These are phyloP conservation scores for Thelonectria rubi DNA, from an alignment of 2,329 filamentous ascomycete genomes.

Conservation along the genomic window DNA sequence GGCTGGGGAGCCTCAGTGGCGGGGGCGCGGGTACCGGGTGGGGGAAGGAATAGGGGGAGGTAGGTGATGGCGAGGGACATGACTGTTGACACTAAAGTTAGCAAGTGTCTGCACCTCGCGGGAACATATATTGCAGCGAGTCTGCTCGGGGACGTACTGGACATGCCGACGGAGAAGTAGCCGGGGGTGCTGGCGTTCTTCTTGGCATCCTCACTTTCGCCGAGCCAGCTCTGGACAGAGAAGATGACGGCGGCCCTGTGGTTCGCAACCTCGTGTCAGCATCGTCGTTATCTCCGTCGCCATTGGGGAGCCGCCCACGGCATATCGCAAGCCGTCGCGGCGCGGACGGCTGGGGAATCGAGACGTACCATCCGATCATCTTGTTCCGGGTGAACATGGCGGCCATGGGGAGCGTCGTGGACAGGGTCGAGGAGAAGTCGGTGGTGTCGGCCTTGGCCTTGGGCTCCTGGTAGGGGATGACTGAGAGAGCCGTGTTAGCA, in stretches of 20 bases:
- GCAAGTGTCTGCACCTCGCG: neutral
- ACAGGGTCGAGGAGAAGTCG: slow-evolving; percentile 76
- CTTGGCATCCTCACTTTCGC: slow-evolving; percentile 74
- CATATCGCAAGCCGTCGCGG: neutral
- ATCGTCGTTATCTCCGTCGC: slow-evolving; percentile 13
- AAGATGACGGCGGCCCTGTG: slow-evolving; percentile 78
- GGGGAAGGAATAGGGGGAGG: slow-evolving; percentile 61
- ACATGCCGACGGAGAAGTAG: slow-evolving; percentile 80
- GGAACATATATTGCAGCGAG: neutral
- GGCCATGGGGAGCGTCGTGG: slow-evolving; percentile 91
- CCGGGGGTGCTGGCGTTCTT: slow-evolving; percentile 73
- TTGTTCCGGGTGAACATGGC: slow-evolving; percentile 94
- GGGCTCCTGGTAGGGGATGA: slow-evolving; percentile 88
- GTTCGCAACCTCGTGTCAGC: slow-evolving; percentile 1
- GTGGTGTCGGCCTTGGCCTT: slow-evolving; percentile 67
- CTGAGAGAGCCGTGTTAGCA: slow-evolving; percentile 56
- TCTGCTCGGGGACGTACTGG: slow-evolving; percentile 61
- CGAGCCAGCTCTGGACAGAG: slow-evolving; percentile 79
- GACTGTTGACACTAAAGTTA: slow-evolving; percentile 51
- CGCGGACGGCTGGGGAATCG: neutral
- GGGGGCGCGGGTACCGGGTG: slow-evolving; percentile 45
- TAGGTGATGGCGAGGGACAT: slow-evolving; percentile 67
- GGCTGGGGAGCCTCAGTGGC: slow-evolving; percentile 47
- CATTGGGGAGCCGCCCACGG: neutral
- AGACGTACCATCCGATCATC: slow-evolving; percentile 71